Base-by-base conservation (phyloP, 768 basidiomycete species). In the Tephrocybe sp. region DNA sequence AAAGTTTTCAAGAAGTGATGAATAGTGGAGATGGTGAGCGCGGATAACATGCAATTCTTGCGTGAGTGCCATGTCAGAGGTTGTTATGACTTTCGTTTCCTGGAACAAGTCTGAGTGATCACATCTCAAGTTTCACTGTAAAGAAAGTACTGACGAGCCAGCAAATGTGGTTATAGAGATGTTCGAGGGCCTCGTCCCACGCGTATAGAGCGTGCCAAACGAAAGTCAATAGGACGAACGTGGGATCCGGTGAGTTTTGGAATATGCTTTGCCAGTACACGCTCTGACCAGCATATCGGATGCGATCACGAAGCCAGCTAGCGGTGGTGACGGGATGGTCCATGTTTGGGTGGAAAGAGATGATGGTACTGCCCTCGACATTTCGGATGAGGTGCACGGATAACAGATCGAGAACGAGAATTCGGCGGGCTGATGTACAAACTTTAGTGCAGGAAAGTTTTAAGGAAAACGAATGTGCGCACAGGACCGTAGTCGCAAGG, bases 21-120 rank as follows among this genome's bases (percentile, higher is more conserved):
- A 69, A 53, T 80, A 77, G 54, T 80, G 75, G 13, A 81, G 65
- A 8, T 78, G 69, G 56, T 79, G 77, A 0, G 80, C 79, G 35
- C 78, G 78, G 49, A 82, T 65, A 51, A 77, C 65, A 54, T 81
- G 77, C 30, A 82, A 65, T 43, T 78, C 71, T n/a, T 68, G 72
- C 1, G 80, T 81, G 38, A 80, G 65, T 9, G 52, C 56, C 57
- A 76, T 72, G 16, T 72, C 65, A 23, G 67, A 67, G 12, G 67
- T 72, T n/a, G 48, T 41, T 17, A 79, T 72, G n/a, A 74, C 73
- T 14, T 60, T 58, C 16, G 73, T 65, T 69, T 82, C 80, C 77
- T 80, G 38, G 30, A 3, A 14, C 12, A 16, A 13, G 19, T 33
- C 35, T 35, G 10, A 36, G 22, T 41, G 11, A 10, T 48, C 20